phyloP scores from a whole-genome alignment of 148 eudicot species.

The Salicornia ramosissima region DNA sequence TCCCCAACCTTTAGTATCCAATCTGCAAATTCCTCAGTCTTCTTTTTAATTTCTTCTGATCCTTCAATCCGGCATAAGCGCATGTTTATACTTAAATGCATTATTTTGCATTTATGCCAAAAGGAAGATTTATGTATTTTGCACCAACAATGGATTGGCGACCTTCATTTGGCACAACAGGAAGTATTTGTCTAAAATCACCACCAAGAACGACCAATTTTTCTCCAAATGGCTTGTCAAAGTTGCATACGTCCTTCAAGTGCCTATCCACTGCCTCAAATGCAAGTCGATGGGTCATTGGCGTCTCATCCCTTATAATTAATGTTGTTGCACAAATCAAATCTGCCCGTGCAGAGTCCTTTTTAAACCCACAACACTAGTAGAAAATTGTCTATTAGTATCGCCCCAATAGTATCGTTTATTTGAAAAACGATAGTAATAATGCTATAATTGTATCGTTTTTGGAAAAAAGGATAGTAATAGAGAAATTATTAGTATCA shows the following conservation, averaged over 20 bases:
- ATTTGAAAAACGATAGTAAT: no score
- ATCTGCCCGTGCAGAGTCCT: neutral
- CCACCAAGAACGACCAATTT: slow-evolving; percentile 7
- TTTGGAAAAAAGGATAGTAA: no score
- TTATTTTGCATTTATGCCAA: neutral
- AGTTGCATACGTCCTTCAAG: neutral
- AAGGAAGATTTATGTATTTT: neutral
- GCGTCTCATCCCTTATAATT: slow-evolving; percentile 13
- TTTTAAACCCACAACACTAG: neutral
- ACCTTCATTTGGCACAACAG: neutral
- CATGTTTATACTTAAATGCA: neutral
- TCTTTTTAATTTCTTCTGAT: neutral
- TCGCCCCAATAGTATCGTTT: no score
- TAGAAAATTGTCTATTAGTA: no score
- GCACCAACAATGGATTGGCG: neutral
- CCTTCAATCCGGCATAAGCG: neutral
- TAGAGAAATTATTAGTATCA: no score
- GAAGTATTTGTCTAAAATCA: slow-evolving; percentile 1
- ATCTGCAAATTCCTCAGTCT: neutral
- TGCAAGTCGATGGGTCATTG: neutral
- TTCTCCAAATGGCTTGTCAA: neutral
- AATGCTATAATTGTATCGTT: no score
- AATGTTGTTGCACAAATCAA: neutral
- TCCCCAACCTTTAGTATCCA: neutral
- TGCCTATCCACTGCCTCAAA: neutral